Percentiles rank a stretch among this genome's conserved stretches.
These are phyloP conservation scores for Luffa aegyptiaca DNA, from an alignment of 306 rosid species.

Conservation along the genomic window DNA sequence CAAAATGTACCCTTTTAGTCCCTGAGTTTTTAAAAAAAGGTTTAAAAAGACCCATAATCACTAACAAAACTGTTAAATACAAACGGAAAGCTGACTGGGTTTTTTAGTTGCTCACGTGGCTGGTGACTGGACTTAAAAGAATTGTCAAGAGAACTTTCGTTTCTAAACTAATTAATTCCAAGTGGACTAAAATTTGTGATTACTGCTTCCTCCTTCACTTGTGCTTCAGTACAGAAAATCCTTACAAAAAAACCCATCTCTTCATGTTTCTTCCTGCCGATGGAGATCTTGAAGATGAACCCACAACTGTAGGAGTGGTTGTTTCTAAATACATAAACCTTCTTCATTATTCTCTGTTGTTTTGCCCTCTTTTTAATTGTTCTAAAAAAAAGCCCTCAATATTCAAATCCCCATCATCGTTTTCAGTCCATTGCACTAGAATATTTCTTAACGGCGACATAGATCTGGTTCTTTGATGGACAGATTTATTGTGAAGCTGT, in stretches of 20 bases:
- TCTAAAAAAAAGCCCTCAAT: neutral
- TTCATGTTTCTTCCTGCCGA: slow-evolving; percentile 88
- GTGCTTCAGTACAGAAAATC: slow-evolving; percentile 85
- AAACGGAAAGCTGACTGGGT: no score
- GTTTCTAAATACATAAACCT: slow-evolving; percentile 23
- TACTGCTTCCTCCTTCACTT: slow-evolving; percentile 87
- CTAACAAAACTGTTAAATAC: no score
- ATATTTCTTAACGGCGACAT: slow-evolving; percentile 72
- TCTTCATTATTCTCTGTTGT: slow-evolving; percentile 22
- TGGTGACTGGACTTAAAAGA: no score
- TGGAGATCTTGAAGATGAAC: slow-evolving; percentile 79
- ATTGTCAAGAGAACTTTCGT: no score
- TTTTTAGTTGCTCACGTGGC: no score
- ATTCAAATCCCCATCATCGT: slow-evolving; percentile 10
- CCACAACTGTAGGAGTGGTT: slow-evolving; percentile 51
- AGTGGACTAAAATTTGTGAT: slow-evolving; percentile 78
- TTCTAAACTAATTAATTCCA: no score
- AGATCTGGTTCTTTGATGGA: slow-evolving; percentile 80
- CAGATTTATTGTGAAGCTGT: slow-evolving; percentile 46
- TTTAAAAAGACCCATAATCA: no score
- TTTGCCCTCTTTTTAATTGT: slow-evolving; percentile 25
- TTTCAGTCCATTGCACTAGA: slow-evolving; percentile 40
- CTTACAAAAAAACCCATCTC: slow-evolving; percentile 75
- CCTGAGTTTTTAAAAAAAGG: no score
- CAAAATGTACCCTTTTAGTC: no score